Base-by-base conservation (phyloP, 2,329 filamentous ascomycete species). In the Purpureocillium takamizusanense region DNA sequence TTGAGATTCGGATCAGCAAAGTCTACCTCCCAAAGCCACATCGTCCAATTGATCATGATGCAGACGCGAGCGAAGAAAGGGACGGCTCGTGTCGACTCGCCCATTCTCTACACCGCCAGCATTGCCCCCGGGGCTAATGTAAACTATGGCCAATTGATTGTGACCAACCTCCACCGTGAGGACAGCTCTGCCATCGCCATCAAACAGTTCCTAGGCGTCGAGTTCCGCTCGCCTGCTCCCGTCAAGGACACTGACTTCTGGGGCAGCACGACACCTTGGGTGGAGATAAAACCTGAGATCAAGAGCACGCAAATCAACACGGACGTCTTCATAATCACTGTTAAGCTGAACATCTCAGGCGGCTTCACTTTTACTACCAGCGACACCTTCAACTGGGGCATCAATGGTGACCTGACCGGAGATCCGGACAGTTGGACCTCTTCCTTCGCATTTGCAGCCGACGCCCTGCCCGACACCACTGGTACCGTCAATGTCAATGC, bases 371-470 rank as follows among this genome's bases (percentile, higher is more conserved):
- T 23, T 8, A 5, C 7, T 28, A 12, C 25, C 7, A 23, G 17
- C 12, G 30, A 7, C 4, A 38, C 23, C 15, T 33, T 38, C 31
- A 38, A 15, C 31, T 17, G 33, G 6, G 31, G n/a, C 31, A 29
- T 38, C 21, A 38, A 38, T 5, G 36, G 36, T 25, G 31, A 38
- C 23, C 16, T 38, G 30, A 38, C 31, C 23, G 4, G 21, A 12
- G 36, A 34, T 15, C 12, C 36, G 8, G 9, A 33, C 2, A 8
- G 11, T 8, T 38, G 28, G 11, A 28, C 15, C 4, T 5, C 12
- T 3, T 38, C 36, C 4, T 38, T 38, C 15, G 15, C 27, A 4
- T 18, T 29, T 3, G 15, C 11, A 7, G 23, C 36, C 21, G 36
- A 38, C 9, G 13, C 3, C 3, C 7, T 30, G 10, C 36, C 36